Base-by-base conservation (phyloP, 208 protist genomes). In the Leishmania gerbilli region DNA sequence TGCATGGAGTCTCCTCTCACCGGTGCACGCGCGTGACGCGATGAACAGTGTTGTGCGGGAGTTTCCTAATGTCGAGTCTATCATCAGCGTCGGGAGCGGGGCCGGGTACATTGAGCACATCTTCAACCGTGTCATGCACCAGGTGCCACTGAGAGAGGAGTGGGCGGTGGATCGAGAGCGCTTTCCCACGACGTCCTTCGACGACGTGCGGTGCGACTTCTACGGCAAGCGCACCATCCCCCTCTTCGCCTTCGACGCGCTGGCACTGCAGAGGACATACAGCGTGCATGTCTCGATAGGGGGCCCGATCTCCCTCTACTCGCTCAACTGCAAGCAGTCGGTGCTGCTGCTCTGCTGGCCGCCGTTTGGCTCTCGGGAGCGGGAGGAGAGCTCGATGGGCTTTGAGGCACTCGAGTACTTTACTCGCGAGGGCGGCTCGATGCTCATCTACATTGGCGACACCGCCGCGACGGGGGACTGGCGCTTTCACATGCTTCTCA, bases 321-420 rank as follows among this genome's bases (percentile, higher is more conserved):
- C 95, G n/a, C 76, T 95, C 15, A 76, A 89, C 69, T 96, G 93
- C 81, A 71, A 69, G n/a, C 91, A 83, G n/a, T 84, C 89, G 5
- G 92, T 89, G 53, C 80, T 98, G 53, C 85, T 98, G 65, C 84
- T 98, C 64, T 96, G 90, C 81, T 98, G 95, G 93, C 95, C 95
- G 0, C 95, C 95, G 11, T 98, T 98, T 79, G 95, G 95, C 64
- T 95, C 92, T 17, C 88, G 93, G 19, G 82, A 95, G 77, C 91
- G 95, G 68, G 95, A 98, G 79, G 92, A 97, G 83, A 95, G 90
- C 78, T 97, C 95, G 53, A 98, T 98, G 95, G 92, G 85, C n/a
- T 96, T 95, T 79, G 95, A 98, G 89, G 86, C 95, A 17, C 87
- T 98, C 11, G 88, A 95, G 85, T 95, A 96, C 87, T 98, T 92